Percentiles rank a stretch among this genome's conserved stretches.
Conservation (phyloP, 768 basidiomycete genomes). For the Tubosaeta sp. region DNA sequence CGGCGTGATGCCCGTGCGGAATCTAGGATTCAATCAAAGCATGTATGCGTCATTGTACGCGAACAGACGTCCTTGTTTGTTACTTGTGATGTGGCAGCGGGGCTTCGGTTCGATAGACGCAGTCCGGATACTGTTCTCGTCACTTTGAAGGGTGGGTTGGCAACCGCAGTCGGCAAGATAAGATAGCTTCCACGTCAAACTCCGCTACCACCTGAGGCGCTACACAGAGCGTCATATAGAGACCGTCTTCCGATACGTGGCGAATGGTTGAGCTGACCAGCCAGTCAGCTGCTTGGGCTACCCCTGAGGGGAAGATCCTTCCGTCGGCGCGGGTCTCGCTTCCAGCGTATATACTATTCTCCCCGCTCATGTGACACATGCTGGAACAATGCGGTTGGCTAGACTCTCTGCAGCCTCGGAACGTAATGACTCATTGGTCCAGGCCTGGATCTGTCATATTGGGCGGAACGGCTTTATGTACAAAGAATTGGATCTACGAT, state of each 20-base stretch:
- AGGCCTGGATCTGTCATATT: not conserved
- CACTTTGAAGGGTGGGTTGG: not conserved
- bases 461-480: not conserved
- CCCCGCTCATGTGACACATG: not conserved
- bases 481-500: not conserved
- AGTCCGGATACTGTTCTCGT: not conserved
- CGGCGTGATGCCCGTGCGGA: not conserved
- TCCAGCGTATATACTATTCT: not conserved
- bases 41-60: not conserved
- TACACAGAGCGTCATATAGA: not conserved
- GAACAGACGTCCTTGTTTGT: not conserved
- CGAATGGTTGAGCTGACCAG: not conserved
- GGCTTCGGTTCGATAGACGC: not conserved
- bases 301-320: not conserved
- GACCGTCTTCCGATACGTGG: not conserved
- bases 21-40: not conserved
- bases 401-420: not conserved
- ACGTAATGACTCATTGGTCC: not conserved
- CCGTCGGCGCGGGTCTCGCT: constrained; percentile 2
- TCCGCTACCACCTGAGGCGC: not conserved
- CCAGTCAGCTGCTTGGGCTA: not conserved
- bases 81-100: not conserved
- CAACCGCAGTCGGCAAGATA: not conserved
- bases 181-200: not conserved
- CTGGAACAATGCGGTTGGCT: not conserved